These are phyloP conservation scores for Clavispora vitiphila DNA, from an alignment of 805 yeast genomes.

Conservation along the genomic window DNA sequence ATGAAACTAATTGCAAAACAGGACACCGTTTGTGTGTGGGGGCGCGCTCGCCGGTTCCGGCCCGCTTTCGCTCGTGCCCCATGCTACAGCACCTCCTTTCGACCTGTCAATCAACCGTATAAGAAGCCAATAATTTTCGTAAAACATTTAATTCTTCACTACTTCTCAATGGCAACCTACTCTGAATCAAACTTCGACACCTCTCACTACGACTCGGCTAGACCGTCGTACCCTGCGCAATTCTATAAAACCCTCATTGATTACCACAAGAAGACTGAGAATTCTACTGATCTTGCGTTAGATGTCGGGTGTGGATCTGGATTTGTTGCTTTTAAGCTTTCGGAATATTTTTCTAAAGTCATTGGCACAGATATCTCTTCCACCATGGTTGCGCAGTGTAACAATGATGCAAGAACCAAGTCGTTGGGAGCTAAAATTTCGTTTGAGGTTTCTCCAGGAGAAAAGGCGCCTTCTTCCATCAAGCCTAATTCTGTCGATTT, in stretches of 20 bases:
- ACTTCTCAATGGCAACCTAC: conserved; percentile 54
- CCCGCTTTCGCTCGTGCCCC: neutral
- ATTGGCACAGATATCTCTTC: conserved; percentile 62
- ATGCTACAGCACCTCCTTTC: neutral
- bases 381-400: conserved; percentile 44
- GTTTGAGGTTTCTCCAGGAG: conserved; percentile 24
- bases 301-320: conserved; percentile 86
- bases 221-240: conserved; percentile 62
- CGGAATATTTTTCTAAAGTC: conserved; percentile 41
- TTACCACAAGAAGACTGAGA: conserved; percentile 35
- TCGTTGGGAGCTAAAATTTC: conserved; percentile 8
- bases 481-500: conserved; percentile 45
- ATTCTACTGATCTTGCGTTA: conserved; percentile 34
- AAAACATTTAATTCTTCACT: neutral
- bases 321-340: conserved; percentile 55
- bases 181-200: conserved; percentile 50
- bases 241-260: conserved; percentile 40
- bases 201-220: conserved; percentile 45
- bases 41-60: conserved; percentile 1
- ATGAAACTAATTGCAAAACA: neutral
- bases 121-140: neutral
- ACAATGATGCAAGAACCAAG: conserved; percentile 15
- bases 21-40: neutral
- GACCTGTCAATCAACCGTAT: neutral
- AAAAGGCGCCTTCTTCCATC: conserved; percentile 19